Evolutionary conservation across 2,329 filamentous ascomycete species (phyloP).

Genomic region (Botryotinia globosa): DNA sequence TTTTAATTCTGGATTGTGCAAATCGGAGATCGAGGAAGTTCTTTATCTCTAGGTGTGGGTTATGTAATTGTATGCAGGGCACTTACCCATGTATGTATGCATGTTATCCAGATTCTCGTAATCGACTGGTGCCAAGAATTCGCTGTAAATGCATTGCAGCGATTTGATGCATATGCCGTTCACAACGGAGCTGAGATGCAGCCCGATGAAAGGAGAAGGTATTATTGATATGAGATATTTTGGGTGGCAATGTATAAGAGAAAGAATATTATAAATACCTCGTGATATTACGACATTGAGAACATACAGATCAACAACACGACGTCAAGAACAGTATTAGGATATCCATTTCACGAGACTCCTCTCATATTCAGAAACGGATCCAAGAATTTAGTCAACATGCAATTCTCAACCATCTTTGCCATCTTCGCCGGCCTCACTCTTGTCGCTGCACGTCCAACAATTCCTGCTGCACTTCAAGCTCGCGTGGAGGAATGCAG

Average conservation of each 20-base stretch:
- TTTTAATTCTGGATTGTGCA: not conserved
- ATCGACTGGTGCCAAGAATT: not conserved
- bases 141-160: not conserved
- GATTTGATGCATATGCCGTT: not conserved
- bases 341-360: not conserved
- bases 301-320: not conserved
- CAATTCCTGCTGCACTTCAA: not conserved
- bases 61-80: not conserved
- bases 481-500: slow-evolving; percentile 10
- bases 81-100: not conserved
- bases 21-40: not conserved
- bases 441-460: slow-evolving; percentile 14
- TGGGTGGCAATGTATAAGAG: not conserved
- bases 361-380: not conserved
- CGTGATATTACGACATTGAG: not conserved
- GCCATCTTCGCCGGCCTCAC: not conserved
- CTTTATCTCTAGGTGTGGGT: not conserved
- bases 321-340: not conserved
- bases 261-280: not conserved
- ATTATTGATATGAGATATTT: not conserved
- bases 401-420: slow-evolving; percentile 10
- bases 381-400: not conserved
- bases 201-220: not conserved
- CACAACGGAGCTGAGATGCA: not conserved
- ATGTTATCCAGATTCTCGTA: not conserved